Evolutionary conservation across 83 land plant genomes (phyloP).

Genomic region (Picea engelmannii): DNA sequence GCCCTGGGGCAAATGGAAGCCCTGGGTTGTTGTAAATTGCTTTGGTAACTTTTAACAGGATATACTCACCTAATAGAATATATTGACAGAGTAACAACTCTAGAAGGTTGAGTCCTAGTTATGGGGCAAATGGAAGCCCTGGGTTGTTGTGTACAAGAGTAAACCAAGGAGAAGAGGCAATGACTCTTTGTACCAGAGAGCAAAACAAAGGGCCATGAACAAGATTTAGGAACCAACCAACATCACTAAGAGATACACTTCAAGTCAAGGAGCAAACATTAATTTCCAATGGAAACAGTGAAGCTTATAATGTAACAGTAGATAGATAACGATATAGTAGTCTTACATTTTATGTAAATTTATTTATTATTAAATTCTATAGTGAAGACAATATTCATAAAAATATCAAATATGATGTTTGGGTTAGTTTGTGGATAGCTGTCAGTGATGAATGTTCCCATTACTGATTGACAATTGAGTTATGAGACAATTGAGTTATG

Average conservation of each 20-base stretch:
- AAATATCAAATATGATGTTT: constrained; percentile 63
- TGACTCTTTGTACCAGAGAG: constrained; percentile 32
- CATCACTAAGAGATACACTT: not conserved
- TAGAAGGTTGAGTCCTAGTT: constrained; percentile 19
- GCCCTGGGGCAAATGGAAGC: too few species aligned
- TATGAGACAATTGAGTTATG: too few species aligned
- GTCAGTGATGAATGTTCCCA: too few species aligned
- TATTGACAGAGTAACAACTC: constrained; percentile 17
- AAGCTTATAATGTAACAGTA: too few species aligned
- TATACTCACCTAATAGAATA: constrained; percentile 22
- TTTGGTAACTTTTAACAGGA: constrained; percentile 8
- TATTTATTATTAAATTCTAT: constrained; percentile 54
- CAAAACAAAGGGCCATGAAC: constrained; percentile 52
- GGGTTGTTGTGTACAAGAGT: constrained; percentile 28
- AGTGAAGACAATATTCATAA: constrained; percentile 73
- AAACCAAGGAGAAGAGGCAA: not conserved
- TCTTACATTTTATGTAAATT: constrained; percentile 24
- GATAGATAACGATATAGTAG: constrained; percentile 29
- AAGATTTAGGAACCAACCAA: not conserved
- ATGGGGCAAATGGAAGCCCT: constrained; percentile 12
- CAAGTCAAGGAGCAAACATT: not conserved
- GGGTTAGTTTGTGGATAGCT: too few species aligned
- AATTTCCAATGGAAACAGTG: not conserved
- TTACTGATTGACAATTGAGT: too few species aligned
- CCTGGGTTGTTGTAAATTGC: constrained; percentile 13